Base-by-base conservation (phyloP, 2,329 filamentous ascomycete genomes). In the Nemania serpens region DNA sequence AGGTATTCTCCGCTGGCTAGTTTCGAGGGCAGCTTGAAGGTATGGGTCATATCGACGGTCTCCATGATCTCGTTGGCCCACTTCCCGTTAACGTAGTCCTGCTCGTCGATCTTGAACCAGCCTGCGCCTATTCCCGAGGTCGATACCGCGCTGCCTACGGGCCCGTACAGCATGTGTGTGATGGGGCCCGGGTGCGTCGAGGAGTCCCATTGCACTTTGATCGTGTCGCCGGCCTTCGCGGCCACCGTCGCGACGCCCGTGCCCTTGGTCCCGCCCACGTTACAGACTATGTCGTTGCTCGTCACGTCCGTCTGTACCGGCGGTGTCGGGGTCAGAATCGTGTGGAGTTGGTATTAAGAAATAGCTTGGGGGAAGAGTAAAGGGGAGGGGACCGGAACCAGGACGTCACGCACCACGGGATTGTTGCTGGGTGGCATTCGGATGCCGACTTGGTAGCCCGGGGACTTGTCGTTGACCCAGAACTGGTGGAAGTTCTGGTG, bases 111-210 rank as follows among this genome's bases (percentile, higher is more conserved):
- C 60, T 71, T 71, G 54, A 68, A 66, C 70, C 69, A 72, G 47
- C 69, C 70, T 18, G 65, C 66, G n/a, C 69, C 69, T 25, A 69
- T 69, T 36, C 87, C 88, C 0, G 86, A 88, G 2, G 80, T 67
- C 70, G 90, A 88, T 74, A 93, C 89, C 10, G 90, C 90, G 67
- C 88, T 86, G 61, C 78, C 76, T 51, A 81, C 75, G 49, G 81
- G 75, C 39, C 69, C 69, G 55, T 68, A 71, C 15, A 71, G 60
- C 58, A 71, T 68, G 55, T 71, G 70, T 11, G 73, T 74, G 57
- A 78, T 77, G 7, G 76, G 76, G 5, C 75, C 75, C 13, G 75
- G 75, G 57, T 77, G 75, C 11, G 64, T 63, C 15, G 75, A 79
- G 10, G 64, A 58, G 53, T 77, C 75, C 76, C 76, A 77, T 48